phyloP scores from a whole-genome alignment of 768 basidiomycete genomes.

The Podaxis pistillaris region DNA sequence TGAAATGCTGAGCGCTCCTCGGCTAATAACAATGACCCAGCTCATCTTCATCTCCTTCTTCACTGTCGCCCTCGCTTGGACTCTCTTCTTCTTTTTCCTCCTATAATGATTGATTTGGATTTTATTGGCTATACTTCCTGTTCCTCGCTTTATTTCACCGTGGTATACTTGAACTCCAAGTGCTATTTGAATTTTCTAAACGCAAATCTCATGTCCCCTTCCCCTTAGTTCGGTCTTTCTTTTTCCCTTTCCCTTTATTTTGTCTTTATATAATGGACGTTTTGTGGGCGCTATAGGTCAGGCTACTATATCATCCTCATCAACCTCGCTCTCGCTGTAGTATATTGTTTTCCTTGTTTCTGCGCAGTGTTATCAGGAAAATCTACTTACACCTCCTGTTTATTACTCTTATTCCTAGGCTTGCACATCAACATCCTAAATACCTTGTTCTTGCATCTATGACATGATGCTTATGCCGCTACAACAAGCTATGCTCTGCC shows the following conservation, averaged over 20 bases:
- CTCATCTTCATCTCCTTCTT: slow-evolving; percentile 6
- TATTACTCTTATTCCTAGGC: neutral
- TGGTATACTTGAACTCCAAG: neutral
- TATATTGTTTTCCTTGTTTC: neutral
- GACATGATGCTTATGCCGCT: too few relatives aligned
- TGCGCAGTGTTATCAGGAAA: neutral
- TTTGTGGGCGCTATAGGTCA: neutral
- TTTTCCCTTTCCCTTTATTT: neutral
- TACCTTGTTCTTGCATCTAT: neutral
- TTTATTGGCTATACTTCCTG: neutral
- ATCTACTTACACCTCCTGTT: neutral
- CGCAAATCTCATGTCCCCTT: neutral
- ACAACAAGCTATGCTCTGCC: too few relatives aligned
- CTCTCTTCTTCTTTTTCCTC: slow-evolving; percentile 3
- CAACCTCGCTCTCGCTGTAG: neutral
- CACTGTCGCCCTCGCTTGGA: neutral
- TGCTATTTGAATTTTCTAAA: neutral
- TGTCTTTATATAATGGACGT: neutral
- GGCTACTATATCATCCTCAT: neutral
- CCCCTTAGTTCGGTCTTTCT: neutral
- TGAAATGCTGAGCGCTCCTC: neutral
- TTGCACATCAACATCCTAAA: neutral
- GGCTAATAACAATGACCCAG: slow-evolving; percentile 4
- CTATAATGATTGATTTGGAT: neutral
- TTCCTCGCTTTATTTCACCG: neutral